These are phyloP conservation scores for Epithemia pelagica DNA, from an alignment of 108 stramenopile species.

Conservation along the genomic window DNA sequence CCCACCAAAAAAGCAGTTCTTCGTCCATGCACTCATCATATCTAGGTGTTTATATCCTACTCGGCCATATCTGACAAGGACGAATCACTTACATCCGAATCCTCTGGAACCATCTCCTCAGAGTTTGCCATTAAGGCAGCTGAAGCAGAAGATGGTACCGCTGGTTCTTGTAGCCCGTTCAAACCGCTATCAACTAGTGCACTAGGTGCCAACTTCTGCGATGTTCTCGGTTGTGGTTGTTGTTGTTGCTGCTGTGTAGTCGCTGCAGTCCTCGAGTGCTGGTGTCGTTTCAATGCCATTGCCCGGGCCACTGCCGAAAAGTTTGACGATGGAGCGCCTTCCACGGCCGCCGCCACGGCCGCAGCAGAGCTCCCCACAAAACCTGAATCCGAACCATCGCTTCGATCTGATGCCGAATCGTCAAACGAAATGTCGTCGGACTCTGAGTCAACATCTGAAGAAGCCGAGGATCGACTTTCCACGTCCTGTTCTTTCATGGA, in stretches of 20 bases:
- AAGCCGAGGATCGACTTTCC: slow-evolving; percentile 43
- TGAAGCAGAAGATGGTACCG: slow-evolving; percentile 34
- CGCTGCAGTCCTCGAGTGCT: slow-evolving; percentile 40
- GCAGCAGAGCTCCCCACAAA: neutral
- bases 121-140: slow-evolving; percentile 40
- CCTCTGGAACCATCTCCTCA: slow-evolving; percentile 39
- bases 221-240: too few relatives aligned
- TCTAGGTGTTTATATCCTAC: slow-evolving; percentile 39
- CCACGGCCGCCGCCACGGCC: neutral
- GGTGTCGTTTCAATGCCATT: slow-evolving; percentile 47
- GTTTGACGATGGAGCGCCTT: slow-evolving; percentile 17
- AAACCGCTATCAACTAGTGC: neutral
- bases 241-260: slow-evolving; percentile 8
- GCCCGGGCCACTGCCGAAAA: slow-evolving; percentile 45
- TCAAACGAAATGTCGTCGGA: slow-evolving; percentile 59
- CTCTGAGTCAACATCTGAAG: slow-evolving; percentile 52
- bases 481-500: slow-evolving; percentile 5
- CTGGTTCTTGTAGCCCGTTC: slow-evolving; percentile 12
- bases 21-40: neutral
- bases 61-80: slow-evolving; percentile 46
- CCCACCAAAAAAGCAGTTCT: neutral
- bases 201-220: neutral
- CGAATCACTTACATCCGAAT: slow-evolving; percentile 57
- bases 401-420: slow-evolving; percentile 61
- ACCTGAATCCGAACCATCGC: slow-evolving; percentile 46